These are phyloP conservation scores for Boletus mariae DNA, from an alignment of 1,284 basidiomycete genomes.

Conservation along the genomic window DNA sequence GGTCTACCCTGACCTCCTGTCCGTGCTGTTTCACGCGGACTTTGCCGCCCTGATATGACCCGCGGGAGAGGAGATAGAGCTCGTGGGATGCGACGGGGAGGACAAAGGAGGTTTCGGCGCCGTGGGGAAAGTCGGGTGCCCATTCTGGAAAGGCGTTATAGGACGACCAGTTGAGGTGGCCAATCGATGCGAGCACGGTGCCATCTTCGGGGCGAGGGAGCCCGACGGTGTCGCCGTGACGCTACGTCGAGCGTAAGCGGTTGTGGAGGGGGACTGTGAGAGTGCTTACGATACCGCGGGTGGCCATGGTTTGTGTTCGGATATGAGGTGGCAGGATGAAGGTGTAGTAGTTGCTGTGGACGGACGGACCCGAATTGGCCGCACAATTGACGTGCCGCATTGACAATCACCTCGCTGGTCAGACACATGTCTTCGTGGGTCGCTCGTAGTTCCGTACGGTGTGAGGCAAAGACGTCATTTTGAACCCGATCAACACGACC, in stretches of 20 bases:
- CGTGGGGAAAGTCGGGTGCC: conserved; percentile 12
- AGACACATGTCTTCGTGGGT: no score
- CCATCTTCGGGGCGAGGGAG: conserved; percentile 12
- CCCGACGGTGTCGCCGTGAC: no score
- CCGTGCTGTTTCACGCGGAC: conserved; percentile 24
- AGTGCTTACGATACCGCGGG: no score
- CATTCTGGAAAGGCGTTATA: conserved; percentile 17
- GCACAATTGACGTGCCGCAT: not conserved
- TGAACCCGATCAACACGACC: conserved; percentile 6
- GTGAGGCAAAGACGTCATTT: conserved; percentile 7
- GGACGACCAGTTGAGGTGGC: conserved; percentile 12
- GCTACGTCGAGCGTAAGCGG: no score
- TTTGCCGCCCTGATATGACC: conserved; percentile 28
- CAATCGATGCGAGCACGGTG: conserved; percentile 9
- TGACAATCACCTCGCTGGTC: no score
- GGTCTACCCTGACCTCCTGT: conserved; percentile 29
- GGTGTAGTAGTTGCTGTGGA: conserved; percentile 4
- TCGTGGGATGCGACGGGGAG: conserved; percentile 35
- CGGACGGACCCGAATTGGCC: conserved; percentile 8
- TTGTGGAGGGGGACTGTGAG: no score
- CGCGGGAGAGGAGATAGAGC: conserved; percentile 38
- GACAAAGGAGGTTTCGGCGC: conserved; percentile 30
- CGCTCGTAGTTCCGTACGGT: no score
- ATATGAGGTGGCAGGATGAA: conserved; percentile 11
- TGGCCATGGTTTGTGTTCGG: not conserved